A percentile compares a stretch with the other conserved stretches of the same genome.
phyloP scores from a whole-genome alignment of 2,329 filamentous ascomycete species.

The Aspergillus hortae region DNA sequence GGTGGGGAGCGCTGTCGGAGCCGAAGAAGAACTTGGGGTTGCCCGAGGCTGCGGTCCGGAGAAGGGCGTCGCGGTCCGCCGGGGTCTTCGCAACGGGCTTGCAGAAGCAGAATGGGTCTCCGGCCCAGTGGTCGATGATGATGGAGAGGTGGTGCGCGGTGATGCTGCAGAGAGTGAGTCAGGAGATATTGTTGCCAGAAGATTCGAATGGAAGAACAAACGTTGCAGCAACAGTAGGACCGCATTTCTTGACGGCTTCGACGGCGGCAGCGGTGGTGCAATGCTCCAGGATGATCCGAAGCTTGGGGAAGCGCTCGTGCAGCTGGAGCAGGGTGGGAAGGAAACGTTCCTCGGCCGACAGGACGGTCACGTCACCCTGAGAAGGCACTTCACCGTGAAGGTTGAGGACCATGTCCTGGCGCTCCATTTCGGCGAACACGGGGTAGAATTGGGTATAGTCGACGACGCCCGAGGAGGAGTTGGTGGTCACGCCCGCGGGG shows the following conservation, averaged over 20 bases:
- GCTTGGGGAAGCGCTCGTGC: constrained; percentile 67
- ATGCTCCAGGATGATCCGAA: constrained; percentile 66
- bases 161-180: constrained; percentile 54
- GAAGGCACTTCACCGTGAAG: constrained; percentile 71
- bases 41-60: constrained; percentile 57
- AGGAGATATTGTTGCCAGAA: background rate
- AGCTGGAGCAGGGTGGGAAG: constrained; percentile 73
- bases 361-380: constrained; percentile 47
- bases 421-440: constrained; percentile 87
- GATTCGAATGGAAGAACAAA: constrained; percentile 2
- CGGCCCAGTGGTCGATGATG: constrained; percentile 70
- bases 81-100: constrained; percentile 72
- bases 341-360: constrained; percentile 73
- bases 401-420: constrained; percentile 78
- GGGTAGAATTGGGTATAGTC: constrained; percentile 45
- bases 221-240: constrained; percentile 63
- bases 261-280: constrained; percentile 82
- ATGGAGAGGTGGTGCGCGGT: constrained; percentile 84
- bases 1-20: constrained; percentile 69
- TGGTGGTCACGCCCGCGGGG: constrained; percentile 52
- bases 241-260: constrained; percentile 71
- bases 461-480: constrained; percentile 51
- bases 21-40: constrained; percentile 64
- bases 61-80: constrained; percentile 66
- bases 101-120: constrained; percentile 74